Conservation (phyloP, 140 eudicot genomes). For the Anethum foeniculum region DNA sequence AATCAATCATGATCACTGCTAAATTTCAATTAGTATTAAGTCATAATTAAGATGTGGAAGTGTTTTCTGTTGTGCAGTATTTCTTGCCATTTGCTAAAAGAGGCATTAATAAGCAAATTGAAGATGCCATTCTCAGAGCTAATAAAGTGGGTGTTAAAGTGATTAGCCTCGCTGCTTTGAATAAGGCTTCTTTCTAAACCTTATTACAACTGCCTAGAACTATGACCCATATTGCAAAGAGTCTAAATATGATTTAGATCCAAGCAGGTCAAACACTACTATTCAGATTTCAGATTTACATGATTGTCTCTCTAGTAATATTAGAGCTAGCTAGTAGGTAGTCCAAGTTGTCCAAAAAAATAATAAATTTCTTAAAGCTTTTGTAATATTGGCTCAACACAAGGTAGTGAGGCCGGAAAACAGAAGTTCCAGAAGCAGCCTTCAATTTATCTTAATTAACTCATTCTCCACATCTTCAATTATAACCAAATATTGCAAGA, state of each 20-base stretch:
- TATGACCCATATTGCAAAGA: neutral
- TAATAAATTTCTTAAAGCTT: no score
- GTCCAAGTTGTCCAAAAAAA: no score
- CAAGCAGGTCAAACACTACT: no score
- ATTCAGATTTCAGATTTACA: no score
- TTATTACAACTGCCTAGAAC: neutral
- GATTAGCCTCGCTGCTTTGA: slow-evolving; percentile 90
- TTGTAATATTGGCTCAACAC: no score
- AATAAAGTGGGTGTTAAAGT: slow-evolving; percentile 80
- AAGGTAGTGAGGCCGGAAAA: no score
- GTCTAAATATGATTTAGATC: neutral
- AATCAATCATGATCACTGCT: neutral
- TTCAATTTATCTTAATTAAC: no score
- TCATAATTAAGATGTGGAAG: neutral
- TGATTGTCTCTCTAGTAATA: no score
- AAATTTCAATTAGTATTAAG: neutral
- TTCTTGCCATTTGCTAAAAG: slow-evolving; percentile 86
- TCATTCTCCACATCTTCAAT: no score
- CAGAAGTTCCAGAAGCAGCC: no score
- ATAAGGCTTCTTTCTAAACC: slow-evolving; percentile 46
- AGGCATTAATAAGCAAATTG: slow-evolving; percentile 83
- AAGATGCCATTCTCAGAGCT: slow-evolving; percentile 89
- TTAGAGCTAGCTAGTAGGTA: no score
- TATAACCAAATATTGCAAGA: no score
- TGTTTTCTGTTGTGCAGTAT: slow-evolving; percentile 37